These are phyloP conservation scores for Aristolochia californica DNA, from an alignment of 164 flowering plant species.

Conservation along the genomic window DNA sequence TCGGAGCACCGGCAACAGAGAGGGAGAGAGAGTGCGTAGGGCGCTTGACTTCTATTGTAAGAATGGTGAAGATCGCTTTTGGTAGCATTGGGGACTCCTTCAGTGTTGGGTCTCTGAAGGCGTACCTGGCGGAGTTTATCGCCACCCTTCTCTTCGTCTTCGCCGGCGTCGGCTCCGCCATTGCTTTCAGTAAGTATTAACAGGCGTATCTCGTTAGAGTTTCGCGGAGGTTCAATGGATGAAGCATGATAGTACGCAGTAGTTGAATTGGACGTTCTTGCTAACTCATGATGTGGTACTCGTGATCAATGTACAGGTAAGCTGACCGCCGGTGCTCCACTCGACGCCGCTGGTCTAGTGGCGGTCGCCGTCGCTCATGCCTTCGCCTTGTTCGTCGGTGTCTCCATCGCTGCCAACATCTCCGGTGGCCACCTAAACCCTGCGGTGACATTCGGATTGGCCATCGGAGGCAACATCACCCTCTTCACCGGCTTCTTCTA, in stretches of 20 bases:
- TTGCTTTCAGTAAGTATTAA: slow-evolving; percentile 58
- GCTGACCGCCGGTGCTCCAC: slow-evolving; percentile 42
- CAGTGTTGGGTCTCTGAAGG: slow-evolving; percentile 36
- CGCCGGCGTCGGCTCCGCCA: slow-evolving; percentile 76
- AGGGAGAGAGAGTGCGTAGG: neutral
- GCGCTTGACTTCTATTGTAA: neutral
- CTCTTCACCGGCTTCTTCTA: slow-evolving; percentile 60
- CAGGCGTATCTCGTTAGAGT: neutral
- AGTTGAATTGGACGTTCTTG: neutral
- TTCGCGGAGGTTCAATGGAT: neutral
- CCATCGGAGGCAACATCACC: slow-evolving; percentile 69
- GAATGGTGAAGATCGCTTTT: slow-evolving; percentile 50
- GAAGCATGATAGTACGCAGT: too few relatives aligned
- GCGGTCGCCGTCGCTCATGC: slow-evolving; percentile 68
- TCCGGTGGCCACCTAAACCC: slow-evolving; percentile 83
- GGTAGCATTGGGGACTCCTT: slow-evolving; percentile 57
- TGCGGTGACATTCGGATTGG: slow-evolving; percentile 70
- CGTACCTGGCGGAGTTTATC: slow-evolving; percentile 58
- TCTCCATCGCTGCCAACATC: slow-evolving; percentile 61
- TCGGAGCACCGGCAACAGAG: neutral
- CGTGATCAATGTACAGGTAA: slow-evolving; percentile 41
- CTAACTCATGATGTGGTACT: too few relatives aligned
- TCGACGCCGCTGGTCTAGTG: slow-evolving; percentile 61
- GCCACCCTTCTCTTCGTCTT: slow-evolving; percentile 67
- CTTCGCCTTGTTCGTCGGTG: slow-evolving; percentile 73